A percentile compares a stretch with the other conserved stretches of the same genome.
Conservation (phyloP, 441 rosid genomes). For the Jatropha podagrica region DNA sequence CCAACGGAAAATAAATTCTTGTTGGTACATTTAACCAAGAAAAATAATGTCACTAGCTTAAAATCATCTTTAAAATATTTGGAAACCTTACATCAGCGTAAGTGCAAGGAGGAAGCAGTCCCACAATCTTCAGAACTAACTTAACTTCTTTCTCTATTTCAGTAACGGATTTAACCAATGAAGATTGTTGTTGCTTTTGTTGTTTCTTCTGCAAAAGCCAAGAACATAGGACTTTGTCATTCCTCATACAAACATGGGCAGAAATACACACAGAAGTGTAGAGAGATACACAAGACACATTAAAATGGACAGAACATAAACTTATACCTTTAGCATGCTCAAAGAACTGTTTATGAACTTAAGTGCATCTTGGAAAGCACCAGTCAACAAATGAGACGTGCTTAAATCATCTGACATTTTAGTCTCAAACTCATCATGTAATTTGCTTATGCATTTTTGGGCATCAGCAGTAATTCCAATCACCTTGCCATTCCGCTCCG, state of each 20-base stretch:
- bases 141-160: conserved; percentile 61
- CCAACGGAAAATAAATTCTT: background rate
- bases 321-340: conserved; percentile 58
- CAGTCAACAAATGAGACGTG: conserved; percentile 71
- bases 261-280: background rate
- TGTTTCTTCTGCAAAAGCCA: conserved; percentile 55
- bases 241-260: background rate
- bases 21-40: background rate
- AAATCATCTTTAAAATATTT: background rate
- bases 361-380: conserved; percentile 77
- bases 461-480: conserved; percentile 49
- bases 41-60: background rate
- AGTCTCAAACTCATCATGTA: conserved; percentile 55
- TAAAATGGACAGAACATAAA: background rate
- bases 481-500: conserved; percentile 31
- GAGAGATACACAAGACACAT: background rate
- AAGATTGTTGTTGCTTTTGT: conserved; percentile 56
- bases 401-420: conserved; percentile 84
- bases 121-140: conserved; percentile 55
- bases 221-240: background rate
- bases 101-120: conserved; percentile 50
- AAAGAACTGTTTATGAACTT: conserved; percentile 63
- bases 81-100: conserved; percentile 47
- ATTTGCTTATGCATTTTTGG: conserved; percentile 45
- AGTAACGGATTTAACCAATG: conserved; percentile 51